Base-by-base conservation (phyloP, 106 monocot species). In the Allium fistulosum region DNA sequence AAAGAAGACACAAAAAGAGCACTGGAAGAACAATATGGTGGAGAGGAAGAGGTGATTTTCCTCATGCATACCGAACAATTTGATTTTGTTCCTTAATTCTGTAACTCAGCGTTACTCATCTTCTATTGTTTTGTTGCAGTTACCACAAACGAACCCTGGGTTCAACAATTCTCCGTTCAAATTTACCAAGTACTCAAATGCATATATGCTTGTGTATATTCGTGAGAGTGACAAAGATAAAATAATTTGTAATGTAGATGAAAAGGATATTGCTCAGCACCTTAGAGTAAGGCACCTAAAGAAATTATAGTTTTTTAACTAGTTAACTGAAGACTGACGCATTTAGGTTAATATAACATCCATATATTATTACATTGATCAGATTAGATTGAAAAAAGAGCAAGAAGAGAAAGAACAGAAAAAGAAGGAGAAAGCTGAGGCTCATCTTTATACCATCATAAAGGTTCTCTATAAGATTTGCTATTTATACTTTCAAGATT, bases 361-460 rank as follows among this genome's bases (percentile, higher is more conserved):
- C 37, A 37, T n/a, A 56, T 49, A 48, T 28, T 51, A n/a, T 27
- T n/a, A 57, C 46, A 11, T 49, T 76, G 58, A 66, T 8, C 80
- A 99, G 97, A 68, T 89, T 77, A 86, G 97, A 51, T 81, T 99
- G 78, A 99, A 99, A 80, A 99, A 90, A 76, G 97, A 99, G 67
- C 92, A 99, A 79, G 97, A 99, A 75, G 92, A 99, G 67, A 99
- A 99, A 70, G 97, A 92, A 60, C 97, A 89, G 51, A 99, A 92
- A 73, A 97, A 97, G 81, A 99, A 99, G 72, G 97, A 99, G 66
- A 99, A 99, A 73, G 88, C 92, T 46, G 97, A 99, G 80, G 97
- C 92, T 70, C 97, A 92, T 72, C 89, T 99, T 53, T 99, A 99
- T 73, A 99, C 97, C 12, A 84, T 99, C 47, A 99, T 99, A 74